phyloP scores from a whole-genome alignment of 495 filamentous ascomycete genomes.

The Polyplosphaeria fusca region DNA sequence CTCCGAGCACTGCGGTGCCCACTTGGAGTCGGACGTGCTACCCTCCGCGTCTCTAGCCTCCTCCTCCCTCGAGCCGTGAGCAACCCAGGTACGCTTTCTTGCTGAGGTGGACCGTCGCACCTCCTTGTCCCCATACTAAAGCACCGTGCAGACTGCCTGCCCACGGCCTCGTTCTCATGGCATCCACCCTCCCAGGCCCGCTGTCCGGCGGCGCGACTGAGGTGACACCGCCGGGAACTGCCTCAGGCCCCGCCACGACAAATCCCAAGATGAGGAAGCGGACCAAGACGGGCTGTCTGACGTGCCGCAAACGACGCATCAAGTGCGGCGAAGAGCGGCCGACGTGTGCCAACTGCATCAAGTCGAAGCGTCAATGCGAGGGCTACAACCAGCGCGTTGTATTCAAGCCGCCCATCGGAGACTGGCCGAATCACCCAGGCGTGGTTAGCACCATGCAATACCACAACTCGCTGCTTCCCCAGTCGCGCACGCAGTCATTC shows the following conservation, averaged over 20 bases:
- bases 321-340: constrained; percentile 97
- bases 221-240: constrained; percentile 14
- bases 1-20: constrained; percentile 21
- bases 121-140: no score
- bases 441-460: constrained; percentile 29
- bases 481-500: constrained; percentile 7
- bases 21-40: constrained; percentile 9
- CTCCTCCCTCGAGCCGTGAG: neutral
- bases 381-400: constrained; percentile 90
- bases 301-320: constrained; percentile 90
- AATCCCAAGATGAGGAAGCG: constrained; percentile 59
- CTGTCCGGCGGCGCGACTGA: constrained; percentile 6
- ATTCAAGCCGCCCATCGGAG: constrained; percentile 82
- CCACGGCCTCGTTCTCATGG: no score
- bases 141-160: no score
- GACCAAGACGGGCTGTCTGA: constrained; percentile 95
- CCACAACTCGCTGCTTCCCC: constrained; percentile 35
- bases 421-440: constrained; percentile 36
- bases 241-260: constrained; percentile 8
- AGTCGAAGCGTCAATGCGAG: constrained; percentile 90
- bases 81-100: constrained; percentile 1
- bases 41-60: constrained; percentile 12
- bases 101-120: no score
- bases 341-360: constrained; percentile 87
- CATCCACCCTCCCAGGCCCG: constrained; percentile 5